A percentile compares a stretch with the other conserved stretches of the same genome.
These are phyloP conservation scores for Arabidopsis suecica DNA, from an alignment of 345 rosid genomes.

Conservation along the genomic window DNA sequence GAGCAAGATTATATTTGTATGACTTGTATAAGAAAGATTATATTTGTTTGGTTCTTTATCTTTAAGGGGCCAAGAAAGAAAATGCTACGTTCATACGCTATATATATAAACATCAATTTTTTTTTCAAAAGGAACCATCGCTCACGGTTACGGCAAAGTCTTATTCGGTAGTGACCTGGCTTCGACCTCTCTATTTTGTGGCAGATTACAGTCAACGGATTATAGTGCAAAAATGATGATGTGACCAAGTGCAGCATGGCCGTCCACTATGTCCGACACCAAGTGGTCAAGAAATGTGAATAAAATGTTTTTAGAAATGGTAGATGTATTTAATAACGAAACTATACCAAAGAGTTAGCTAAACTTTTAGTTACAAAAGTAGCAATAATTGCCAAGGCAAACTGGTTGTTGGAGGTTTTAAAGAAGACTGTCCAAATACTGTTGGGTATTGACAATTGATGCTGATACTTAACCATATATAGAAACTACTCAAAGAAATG, in stretches of 20 bases:
- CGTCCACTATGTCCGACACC: no score
- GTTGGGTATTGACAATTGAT: not conserved
- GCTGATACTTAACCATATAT: not conserved
- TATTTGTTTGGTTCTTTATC: not conserved
- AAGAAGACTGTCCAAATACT: not conserved
- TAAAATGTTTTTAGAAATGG: no score
- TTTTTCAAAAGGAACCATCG: not conserved
- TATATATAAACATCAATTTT: not conserved
- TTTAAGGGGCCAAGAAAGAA: not conserved
- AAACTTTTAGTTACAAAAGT: not conserved
- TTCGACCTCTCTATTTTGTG: not conserved
- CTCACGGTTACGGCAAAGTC: conserved; percentile 1
- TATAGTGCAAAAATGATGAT: no score
- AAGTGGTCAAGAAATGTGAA: no score
- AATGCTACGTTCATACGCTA: not conserved
- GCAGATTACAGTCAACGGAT: not conserved
- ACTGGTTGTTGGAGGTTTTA: not conserved
- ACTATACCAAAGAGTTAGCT: not conserved
- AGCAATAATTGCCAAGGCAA: not conserved
- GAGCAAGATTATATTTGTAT: not conserved
- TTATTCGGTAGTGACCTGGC: not conserved
- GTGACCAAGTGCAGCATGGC: no score
- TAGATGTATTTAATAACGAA: not conserved
- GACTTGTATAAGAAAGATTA: not conserved
- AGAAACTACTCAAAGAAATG: not conserved